These are phyloP conservation scores for Chlamydomonas sp. DNA, from an alignment of 139 green algal genomes.

Conservation along the genomic window DNA sequence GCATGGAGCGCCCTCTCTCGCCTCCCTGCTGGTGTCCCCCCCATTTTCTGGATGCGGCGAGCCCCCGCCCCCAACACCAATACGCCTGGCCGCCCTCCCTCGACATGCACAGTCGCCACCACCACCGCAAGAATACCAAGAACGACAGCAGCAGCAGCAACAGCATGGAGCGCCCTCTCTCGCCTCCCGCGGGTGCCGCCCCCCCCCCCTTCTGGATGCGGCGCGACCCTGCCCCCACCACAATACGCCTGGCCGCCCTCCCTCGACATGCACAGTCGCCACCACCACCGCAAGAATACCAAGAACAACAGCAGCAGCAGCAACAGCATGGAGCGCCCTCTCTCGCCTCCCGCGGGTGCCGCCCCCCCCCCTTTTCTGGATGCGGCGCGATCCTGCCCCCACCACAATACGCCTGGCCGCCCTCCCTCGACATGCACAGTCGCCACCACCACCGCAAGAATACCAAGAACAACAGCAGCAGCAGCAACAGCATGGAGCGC, in stretches of 20 bases:
- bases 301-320: no score
- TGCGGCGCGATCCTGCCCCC: conserved; percentile 64
- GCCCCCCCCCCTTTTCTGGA: no score
- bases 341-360: no score
- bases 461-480: no score
- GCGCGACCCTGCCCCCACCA: conserved; percentile 68
- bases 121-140: no score
- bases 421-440: conserved; percentile 97
- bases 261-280: conserved; percentile 99
- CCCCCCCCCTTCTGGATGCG: conserved; percentile 90
- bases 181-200: conserved; percentile 56
- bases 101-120: conserved; percentile 99
- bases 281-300: no score
- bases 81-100: conserved; percentile 85
- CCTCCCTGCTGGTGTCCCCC: conserved; percentile 70
- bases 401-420: conserved; percentile 84
- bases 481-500: no score
- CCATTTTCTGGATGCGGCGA: conserved; percentile 87
- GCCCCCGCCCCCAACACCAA: conserved; percentile 77
- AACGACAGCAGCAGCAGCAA: no score
- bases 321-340: no score
- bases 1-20: no score
- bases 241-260: conserved; percentile 82
- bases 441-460: no score
- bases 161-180: no score